Evolutionary conservation across 2,329 filamentous ascomycete species (phyloP).

Genomic region (Cadophora luteo-olivacea): DNA sequence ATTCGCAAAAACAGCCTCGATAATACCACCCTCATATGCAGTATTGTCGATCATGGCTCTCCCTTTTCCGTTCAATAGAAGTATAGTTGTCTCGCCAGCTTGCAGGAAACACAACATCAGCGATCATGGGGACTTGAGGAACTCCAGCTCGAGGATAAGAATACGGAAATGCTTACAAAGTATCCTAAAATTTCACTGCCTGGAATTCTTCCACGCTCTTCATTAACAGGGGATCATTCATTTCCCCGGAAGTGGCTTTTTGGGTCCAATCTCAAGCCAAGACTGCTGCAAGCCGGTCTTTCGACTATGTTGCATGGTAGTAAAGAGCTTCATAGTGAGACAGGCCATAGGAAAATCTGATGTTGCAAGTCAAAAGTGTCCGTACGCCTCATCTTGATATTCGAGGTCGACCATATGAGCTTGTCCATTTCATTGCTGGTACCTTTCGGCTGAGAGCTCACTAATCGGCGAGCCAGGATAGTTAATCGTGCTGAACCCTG

Average conservation of each 20-base stretch:
- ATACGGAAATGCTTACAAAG: slow-evolving; percentile 16
- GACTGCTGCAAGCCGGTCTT: no score
- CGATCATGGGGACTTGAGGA: slow-evolving; percentile 14
- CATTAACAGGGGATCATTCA: slow-evolving; percentile 12
- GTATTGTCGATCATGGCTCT: slow-evolving; percentile 23
- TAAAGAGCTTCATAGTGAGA: no score
- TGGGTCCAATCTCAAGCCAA: neutral
- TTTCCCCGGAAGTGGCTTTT: slow-evolving; percentile 1
- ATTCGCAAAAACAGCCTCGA: slow-evolving; percentile 10
- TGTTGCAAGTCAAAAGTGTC: no score
- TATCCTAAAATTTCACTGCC: slow-evolving; percentile 5
- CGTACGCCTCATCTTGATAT: no score
- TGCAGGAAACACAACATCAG: slow-evolving; percentile 16
- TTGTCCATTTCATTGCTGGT: no score
- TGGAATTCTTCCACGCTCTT: slow-evolving; percentile 19
- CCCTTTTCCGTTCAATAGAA: slow-evolving; percentile 1
- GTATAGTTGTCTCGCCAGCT: slow-evolving; percentile 18
- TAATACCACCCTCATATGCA: slow-evolving; percentile 13
- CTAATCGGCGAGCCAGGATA: no score
- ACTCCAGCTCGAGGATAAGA: slow-evolving; percentile 16
- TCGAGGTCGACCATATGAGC: no score
- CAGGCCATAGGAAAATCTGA: no score
- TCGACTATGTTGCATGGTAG: no score
- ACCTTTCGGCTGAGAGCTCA: no score
- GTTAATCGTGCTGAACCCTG: no score